Percentiles rank a stretch among this genome's conserved stretches.
phyloP scores from a whole-genome alignment of 1,284 basidiomycete genomes.

The Ustilago curta region DNA sequence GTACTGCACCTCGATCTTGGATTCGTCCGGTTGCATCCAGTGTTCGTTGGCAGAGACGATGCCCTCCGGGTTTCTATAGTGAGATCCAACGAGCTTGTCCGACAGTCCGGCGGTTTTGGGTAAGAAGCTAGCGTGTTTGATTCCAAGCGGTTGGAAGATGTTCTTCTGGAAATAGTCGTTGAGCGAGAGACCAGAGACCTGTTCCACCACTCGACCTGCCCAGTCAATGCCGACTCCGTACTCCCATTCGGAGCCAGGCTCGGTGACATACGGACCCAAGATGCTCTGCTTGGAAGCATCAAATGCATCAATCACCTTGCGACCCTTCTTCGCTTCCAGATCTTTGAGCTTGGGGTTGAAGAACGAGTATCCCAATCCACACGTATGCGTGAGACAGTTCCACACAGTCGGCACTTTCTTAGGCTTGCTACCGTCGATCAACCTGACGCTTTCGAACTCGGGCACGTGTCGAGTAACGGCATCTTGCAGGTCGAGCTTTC shows the following conservation, averaged over 20 bases:
- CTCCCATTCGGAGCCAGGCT: conserved; percentile 59
- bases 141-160: conserved; percentile 60
- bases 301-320: conserved; percentile 39
- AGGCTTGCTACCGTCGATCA: conserved; percentile 41
- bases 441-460: conserved; percentile 53
- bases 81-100: conserved; percentile 42
- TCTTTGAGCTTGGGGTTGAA: conserved; percentile 49
- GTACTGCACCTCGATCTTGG: conserved; percentile 55
- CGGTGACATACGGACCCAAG: conserved; percentile 37
- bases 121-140: conserved; percentile 48
- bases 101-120: conserved; percentile 26
- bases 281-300: conserved; percentile 22
- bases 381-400: conserved; percentile 55
- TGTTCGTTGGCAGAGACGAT: conserved; percentile 34
- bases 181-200: conserved; percentile 48
- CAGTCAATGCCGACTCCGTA: conserved; percentile 56
- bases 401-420: conserved; percentile 53
- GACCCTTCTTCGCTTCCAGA: conserved; percentile 19
- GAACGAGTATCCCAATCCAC: conserved; percentile 41
- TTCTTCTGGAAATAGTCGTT: conserved; percentile 56
- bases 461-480: conserved; percentile 55
- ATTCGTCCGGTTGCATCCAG: conserved; percentile 40
- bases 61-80: conserved; percentile 30
- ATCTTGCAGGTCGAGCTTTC: conserved; percentile 60
- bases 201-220: conserved; percentile 53